These are phyloP conservation scores for Clavulina sp. DNA, from an alignment of 768 basidiomycete species.

Conservation along the genomic window DNA sequence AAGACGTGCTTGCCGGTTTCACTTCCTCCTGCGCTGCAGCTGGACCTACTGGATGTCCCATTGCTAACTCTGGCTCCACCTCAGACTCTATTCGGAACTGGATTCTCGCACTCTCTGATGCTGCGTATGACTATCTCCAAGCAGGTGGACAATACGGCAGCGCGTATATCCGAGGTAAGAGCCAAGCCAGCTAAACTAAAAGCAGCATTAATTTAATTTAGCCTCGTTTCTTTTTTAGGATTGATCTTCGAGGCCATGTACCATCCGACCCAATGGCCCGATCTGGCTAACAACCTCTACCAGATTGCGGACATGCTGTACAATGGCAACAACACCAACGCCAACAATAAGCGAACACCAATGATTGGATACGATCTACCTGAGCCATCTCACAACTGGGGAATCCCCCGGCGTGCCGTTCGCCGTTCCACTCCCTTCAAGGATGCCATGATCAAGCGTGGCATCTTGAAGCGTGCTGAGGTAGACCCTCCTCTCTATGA, in stretches of 20 bases:
- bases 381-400: neutral
- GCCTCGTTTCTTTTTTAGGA: neutral
- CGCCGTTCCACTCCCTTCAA: neutral
- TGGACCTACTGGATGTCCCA: conserved; percentile 1
- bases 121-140: conserved; percentile 1
- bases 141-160: neutral
- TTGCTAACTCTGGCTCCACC: neutral
- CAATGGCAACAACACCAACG: neutral
- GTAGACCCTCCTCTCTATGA: neutral
- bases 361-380: neutral
- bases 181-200: neutral
- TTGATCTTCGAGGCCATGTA: conserved; percentile 6
- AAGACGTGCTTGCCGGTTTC: neutral
- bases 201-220: neutral
- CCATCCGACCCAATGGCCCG: neutral
- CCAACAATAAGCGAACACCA: neutral
- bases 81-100: neutral
- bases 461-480: neutral
- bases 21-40: conserved; percentile 1
- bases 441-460: neutral
- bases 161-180: conserved; percentile 3
- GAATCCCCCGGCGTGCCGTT: neutral
- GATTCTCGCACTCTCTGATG: neutral
- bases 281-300: neutral
- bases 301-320: neutral